phyloP scores from a whole-genome alignment of 768 basidiomycete genomes.

The Leccinum subtestaceum region DNA sequence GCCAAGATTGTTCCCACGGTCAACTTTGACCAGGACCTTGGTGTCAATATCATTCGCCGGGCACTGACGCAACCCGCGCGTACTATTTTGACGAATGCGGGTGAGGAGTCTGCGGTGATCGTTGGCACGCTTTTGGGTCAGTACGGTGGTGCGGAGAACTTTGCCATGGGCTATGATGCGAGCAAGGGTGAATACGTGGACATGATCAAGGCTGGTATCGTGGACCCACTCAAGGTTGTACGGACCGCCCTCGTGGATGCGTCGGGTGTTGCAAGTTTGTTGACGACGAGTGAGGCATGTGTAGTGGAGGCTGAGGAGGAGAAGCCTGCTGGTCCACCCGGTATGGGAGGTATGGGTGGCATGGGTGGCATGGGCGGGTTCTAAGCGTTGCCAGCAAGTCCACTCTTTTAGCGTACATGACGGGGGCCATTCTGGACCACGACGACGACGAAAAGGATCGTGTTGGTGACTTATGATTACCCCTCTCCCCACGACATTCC shows the following conservation, averaged over 20 bases:
- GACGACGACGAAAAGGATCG: conserved; percentile 4
- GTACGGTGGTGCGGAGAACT: conserved; percentile 73
- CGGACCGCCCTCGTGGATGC: conserved; percentile 92
- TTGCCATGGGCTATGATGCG: conserved; percentile 87
- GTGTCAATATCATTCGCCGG: conserved; percentile 87
- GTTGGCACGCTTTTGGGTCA: conserved; percentile 78
- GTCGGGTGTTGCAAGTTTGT: conserved; percentile 85
- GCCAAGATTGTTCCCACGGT: conserved; percentile 68
- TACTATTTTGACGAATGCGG: conserved; percentile 90
- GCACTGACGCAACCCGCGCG: conserved; percentile 82
- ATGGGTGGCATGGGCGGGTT: conserved; percentile 56
- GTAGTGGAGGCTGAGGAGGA: conserved; percentile 91
- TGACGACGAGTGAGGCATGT: conserved; percentile 91
- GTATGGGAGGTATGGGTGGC: conserved; percentile 62
- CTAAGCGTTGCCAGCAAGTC: conserved; percentile 21
- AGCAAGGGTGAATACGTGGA: conserved; percentile 89
- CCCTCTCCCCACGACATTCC: conserved; percentile 5
- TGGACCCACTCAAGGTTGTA: conserved; percentile 96
- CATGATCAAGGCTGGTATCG: conserved; percentile 92
- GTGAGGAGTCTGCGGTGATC: conserved; percentile 91
- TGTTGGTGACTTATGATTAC: conserved; percentile 6
- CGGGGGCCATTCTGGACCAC: not conserved
- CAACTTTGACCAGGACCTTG: conserved; percentile 98
- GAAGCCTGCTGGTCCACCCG: conserved; percentile 51
- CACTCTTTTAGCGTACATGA: not conserved